Base-by-base conservation (phyloP, 495 filamentous ascomycete genomes). In the Achaetomiella virescens region DNA sequence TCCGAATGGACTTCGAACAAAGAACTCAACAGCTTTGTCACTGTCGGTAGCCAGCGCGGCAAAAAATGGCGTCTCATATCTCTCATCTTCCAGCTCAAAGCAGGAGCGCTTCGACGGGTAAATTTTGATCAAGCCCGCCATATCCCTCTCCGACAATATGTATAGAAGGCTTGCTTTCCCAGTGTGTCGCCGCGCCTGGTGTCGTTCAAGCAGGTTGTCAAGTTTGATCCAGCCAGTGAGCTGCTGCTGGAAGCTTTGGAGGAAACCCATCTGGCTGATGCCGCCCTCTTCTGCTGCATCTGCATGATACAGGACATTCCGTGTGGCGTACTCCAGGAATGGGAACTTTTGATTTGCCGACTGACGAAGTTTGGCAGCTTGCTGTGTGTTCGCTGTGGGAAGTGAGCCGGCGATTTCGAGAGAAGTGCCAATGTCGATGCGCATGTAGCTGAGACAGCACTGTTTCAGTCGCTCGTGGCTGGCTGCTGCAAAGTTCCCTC, bases 111-210 rank as follows among this genome's bases (percentile, higher is more conserved):
- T 33, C 0, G 24, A 24, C 27, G 64, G 52, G 52, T 59, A 53
- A 18, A 58, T 54, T 6, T 59, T 57, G 54, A 79, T 72, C 25
- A 82, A 73, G 21, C 66, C 60, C 1, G 73, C 31, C 14, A 67
- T 52, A 41, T 72, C 69, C 6, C 65, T 64, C 25, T 78, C 72
- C 36, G 79, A 73, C 24, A 78, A 59, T 9, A 83, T 69, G 37
- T 81, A 81, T 18, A 74, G 61, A 2, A 78, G 49, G 57, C 63
- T 78, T 41, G 67, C 66, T 42, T 57, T 53, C 3, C 41, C 18
- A 7, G 55, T 72, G 57, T 76, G 71, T 48, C 54, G 62, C 25
- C 68, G 69, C 17, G 52, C 52, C 10, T 36, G 27, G 21, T 22
- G 27, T 31, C 42, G 40, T 22, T 56, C 56, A 10, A 64, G 52